Conservation (phyloP, 306 rosid genomes). For the Amphicarpaea edgeworthii region DNA sequence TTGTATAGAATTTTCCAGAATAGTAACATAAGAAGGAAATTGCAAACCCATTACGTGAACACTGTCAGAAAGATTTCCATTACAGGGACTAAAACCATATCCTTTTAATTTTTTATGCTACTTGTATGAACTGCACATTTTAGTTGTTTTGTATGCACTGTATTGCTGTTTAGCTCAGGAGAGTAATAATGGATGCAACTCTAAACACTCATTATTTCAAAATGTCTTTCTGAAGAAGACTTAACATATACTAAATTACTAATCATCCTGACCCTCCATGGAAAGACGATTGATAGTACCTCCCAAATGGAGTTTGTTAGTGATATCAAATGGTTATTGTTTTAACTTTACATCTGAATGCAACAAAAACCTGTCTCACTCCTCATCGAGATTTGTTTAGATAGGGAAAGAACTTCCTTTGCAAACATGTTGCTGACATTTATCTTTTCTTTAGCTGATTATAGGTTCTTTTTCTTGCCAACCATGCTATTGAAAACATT, state of each 20-base stretch:
- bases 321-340: constrained; percentile 16
- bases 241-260: constrained; percentile 6
- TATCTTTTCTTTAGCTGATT: constrained; percentile 28
- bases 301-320: background rate
- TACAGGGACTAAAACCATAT: background rate
- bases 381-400: constrained; percentile 19
- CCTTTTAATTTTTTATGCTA: background rate
- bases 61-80: too few species aligned
- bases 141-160: background rate
- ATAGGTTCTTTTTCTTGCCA: constrained; percentile 22
- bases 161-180: constrained; percentile 19
- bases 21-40: too few species aligned
- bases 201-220: background rate
- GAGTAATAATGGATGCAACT: background rate
- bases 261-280: constrained; percentile 8
- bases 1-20: too few species aligned
- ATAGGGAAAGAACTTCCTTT: constrained; percentile 6
- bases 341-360: constrained; percentile 5
- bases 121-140: constrained; percentile 16
- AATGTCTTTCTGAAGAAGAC: background rate
- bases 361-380: constrained; percentile 9
- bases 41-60: too few species aligned
- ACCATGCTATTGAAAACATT: background rate
- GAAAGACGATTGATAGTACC: background rate
- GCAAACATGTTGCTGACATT: constrained; percentile 18